These are phyloP conservation scores for Cryptosporidium tyzzeri DNA, from an alignment of 169 alveolate species.

Conservation along the genomic window DNA sequence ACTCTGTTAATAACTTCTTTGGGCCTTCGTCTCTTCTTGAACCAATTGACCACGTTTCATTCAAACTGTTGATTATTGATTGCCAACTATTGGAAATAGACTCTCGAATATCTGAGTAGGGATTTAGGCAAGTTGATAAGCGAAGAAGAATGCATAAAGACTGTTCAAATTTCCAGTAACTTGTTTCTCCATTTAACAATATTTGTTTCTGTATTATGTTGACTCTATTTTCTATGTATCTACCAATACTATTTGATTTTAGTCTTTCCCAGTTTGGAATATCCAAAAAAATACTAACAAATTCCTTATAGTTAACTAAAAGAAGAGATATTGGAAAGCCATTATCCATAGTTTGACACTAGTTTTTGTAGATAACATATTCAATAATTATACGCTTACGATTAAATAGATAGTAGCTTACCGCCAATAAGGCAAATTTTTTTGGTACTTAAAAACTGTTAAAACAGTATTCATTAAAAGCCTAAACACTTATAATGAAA, in stretches of 20 bases:
- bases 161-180: slow-evolving; percentile 43
- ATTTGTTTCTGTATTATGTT: slow-evolving; percentile 14
- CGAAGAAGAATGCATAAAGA: slow-evolving; percentile 47
- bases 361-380: not conserved
- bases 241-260: not conserved
- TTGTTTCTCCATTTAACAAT: slow-evolving; percentile 42
- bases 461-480: slow-evolving; percentile 34
- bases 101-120: slow-evolving; percentile 23
- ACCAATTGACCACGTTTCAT: slow-evolving; percentile 4
- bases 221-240: slow-evolving; percentile 4
- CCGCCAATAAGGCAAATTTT: not conserved
- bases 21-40: not conserved
- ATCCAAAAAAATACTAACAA: slow-evolving; percentile 12
- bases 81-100: slow-evolving; percentile 29
- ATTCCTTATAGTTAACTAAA: slow-evolving; percentile 17
- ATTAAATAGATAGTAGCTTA: not conserved
- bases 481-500: slow-evolving; percentile 65
- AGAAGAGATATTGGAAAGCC: not conserved
- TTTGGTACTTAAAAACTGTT: not conserved
- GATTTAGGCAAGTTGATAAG: slow-evolving; percentile 33
- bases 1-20: no score
- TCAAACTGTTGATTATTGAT: not conserved
- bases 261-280: slow-evolving; percentile 21
- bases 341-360: not conserved
- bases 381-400: not conserved